Conservation (phyloP, 1,139 yeast genomes). For the Zygosaccharomyces pseudobailii region DNA sequence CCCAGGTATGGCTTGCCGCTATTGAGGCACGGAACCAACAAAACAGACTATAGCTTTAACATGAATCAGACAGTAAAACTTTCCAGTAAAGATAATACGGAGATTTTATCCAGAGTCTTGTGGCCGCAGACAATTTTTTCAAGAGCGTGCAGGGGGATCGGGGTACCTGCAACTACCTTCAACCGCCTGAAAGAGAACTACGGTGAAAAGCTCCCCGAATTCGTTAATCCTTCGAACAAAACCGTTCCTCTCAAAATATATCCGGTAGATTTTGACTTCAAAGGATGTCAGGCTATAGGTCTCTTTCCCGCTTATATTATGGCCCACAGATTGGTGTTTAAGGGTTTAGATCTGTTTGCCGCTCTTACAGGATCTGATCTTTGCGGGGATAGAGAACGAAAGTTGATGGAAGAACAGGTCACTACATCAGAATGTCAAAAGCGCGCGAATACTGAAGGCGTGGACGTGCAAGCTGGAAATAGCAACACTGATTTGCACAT, state of each 20-base stretch:
- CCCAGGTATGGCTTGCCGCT: constrained; percentile 5
- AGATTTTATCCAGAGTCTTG: constrained; percentile 5
- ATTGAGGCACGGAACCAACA: neutral
- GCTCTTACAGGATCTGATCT: constrained; percentile 13
- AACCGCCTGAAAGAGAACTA: neutral
- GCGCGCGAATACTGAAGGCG: neutral
- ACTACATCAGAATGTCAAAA: neutral
- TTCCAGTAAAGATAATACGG: constrained; percentile 2
- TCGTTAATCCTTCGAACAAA: constrained; percentile 14
- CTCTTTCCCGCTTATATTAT: constrained; percentile 20
- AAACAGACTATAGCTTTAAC: neutral
- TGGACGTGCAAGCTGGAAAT: neutral
- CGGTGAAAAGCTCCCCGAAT: constrained; percentile 1
- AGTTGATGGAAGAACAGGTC: neutral
- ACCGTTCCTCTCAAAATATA: constrained; percentile 12
- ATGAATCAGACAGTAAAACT: constrained; percentile 11
- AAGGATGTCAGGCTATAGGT: constrained; percentile 19
- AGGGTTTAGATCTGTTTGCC: constrained; percentile 11
- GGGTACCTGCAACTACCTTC: constrained; percentile 8
- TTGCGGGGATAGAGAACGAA: constrained; percentile 2
- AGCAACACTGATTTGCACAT: neutral
- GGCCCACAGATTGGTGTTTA: constrained; percentile 12
- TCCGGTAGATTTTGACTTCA: constrained; percentile 11
- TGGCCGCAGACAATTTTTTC: constrained; percentile 21
- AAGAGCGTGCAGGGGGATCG: constrained; percentile 21